Evolutionary conservation across 2,329 filamentous ascomycete species (phyloP), one percentile per base, ranked within the genome.

Genomic region (Ophiostoma ips): DNA sequence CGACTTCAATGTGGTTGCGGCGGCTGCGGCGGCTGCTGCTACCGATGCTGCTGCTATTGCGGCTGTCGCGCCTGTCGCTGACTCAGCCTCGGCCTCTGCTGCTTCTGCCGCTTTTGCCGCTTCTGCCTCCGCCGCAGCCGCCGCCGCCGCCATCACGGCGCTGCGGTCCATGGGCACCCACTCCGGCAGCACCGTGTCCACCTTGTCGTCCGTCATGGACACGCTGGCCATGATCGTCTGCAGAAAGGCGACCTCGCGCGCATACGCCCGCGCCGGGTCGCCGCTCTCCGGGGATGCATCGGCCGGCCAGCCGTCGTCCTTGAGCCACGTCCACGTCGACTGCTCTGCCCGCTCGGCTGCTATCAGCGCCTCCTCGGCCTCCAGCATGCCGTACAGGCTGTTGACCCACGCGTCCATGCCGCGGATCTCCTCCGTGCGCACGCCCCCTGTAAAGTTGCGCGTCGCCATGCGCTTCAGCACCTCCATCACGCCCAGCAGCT

Each of bases 391-490:
- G 55, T 83, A 81, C 46, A 96, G 85, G 50, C 83, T 79, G 30
- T 76, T 71, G 51, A 94, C 82, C 92, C 92, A 98, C 5, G 68
- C 71, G 49, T 79, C 71, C 66, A 96, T 87, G 13, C 74, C 77
- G n/a, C 73, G 71, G 50, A 84, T 73, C 67, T 98, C 92, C 31
- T 87, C 83, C 30, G 81, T 75, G 50, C 79, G 81, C 60, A 95
- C 79, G 16, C 90, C 92, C 46, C 84, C 84, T 33, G 80, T 76
- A 63, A 96, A 98, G 62, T 84, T 86, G 48, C 92, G 79, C 37
- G 83, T 82, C 3, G 89, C 90, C 79, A 94, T 92, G 56, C 87
- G 81, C 66, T 94, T 95, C 49, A 98, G 70, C 3, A 94, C 82
- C 58, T 98, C 92, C 64, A 98, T 81, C 38, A 95, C 86, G 51